Evolutionary conservation across 2,329 filamentous ascomycete genomes (phyloP), one percentile per base, ranked within the genome.

Genomic region (Lanzia echinophila): DNA sequence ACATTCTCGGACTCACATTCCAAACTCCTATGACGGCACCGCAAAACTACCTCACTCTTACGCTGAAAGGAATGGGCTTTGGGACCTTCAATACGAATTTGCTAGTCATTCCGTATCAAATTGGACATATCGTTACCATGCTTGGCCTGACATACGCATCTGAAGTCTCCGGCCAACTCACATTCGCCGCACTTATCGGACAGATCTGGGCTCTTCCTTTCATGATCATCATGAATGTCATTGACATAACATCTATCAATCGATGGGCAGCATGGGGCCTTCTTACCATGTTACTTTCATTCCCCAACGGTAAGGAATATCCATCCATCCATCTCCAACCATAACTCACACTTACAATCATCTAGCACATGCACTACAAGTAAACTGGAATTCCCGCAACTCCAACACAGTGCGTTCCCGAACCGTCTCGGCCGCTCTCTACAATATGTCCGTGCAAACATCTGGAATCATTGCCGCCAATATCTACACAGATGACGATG

Each of bases 131-230:
- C 39, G 66, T 71, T 42, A 71, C 69, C 0, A 67, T 73, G 42
- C 44, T 65, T 7, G 53, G 49, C 6, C 46, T 65, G 6, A 71
- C 70, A 3, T 72, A 73, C 38, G 39, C 73, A 10, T 68, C 68
- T 45, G 73, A 76, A 66, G 71, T 70, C 68, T 63, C 78, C 65
- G 62, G 77, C 68, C 69, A 79, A 58, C 73, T 82, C 31, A 71
- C 74, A 1, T 67, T 81, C 6, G 70, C 77, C 24, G 72, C 72
- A 20, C 64, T 71, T 62, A 73, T 77, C 34, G 68, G 75, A 3
- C 77, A 83, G 53, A 59, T 86, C 7, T 87, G 83, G 83, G 71
- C 75, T 2, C 68, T 86, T 3, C 82, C 82, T 0, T 79, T 80
- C 56, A 62, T 87, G 34, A 66, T 84, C 31, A 59, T 59, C 28